These are phyloP conservation scores for Solanum paucissectum DNA, from an alignment of 257 asterid genomes.

Conservation along the genomic window DNA sequence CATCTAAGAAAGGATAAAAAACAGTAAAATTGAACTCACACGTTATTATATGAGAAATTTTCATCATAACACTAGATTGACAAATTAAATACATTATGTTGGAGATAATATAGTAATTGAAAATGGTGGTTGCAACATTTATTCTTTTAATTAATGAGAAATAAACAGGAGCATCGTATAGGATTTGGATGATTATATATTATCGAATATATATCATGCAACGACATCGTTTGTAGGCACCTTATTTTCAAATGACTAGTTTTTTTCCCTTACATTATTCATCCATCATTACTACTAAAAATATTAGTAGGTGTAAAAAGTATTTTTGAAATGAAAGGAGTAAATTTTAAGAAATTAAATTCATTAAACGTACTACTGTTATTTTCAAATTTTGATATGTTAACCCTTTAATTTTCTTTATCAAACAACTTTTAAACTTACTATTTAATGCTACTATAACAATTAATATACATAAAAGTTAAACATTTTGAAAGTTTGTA, in stretches of 20 bases:
- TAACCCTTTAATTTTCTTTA: background rate
- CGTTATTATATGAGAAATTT: background rate
- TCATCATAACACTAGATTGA: background rate
- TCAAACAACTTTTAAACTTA: background rate
- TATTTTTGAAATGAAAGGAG: background rate
- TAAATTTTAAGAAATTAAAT: background rate
- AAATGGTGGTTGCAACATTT: background rate
- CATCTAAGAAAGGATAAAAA: background rate
- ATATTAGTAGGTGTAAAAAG: background rate
- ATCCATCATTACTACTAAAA: background rate
- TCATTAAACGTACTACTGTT: background rate
- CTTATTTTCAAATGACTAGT: background rate
- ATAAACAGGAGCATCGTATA: background rate
- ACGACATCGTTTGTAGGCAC: background rate
- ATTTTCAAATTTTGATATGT: background rate
- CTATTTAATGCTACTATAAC: background rate
- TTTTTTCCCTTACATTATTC: background rate
- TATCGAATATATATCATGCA: background rate
- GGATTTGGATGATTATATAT: background rate
- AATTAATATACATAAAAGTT: background rate
- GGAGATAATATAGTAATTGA: background rate
- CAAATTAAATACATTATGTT: background rate
- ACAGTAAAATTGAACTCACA: background rate
- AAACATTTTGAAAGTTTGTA: background rate
- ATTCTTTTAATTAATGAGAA: background rate